Evolutionary conservation across 2,329 filamentous ascomycete species (phyloP), one percentile per base, ranked within the genome.

Genomic region (Calycina herbarum): DNA sequence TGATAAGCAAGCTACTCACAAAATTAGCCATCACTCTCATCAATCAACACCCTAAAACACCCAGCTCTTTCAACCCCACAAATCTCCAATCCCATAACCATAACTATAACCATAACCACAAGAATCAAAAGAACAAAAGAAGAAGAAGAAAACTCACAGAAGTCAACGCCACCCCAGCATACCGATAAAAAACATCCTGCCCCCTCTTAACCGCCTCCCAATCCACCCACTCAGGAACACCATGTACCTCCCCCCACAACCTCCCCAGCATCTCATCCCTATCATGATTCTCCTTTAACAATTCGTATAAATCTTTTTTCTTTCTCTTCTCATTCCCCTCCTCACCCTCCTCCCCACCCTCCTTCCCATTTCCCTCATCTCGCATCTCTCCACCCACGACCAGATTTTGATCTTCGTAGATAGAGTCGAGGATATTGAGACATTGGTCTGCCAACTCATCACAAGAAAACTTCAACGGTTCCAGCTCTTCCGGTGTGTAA

Each of bases 131-230:
- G 33, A 20, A 48, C 6, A 11, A 6, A 48, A 29, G 33, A 20
- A 48, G 5, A 11, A 6, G 45, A n/a, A 15, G 4, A 56, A 48
- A 56, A 71, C 77, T 72, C 73, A 82, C 81, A 10, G 79, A 86
- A 7, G 87, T 89, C 24, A 93, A 77, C 27, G 85, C 84, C 0
- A 89, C 85, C 0, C 86, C 87, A 20, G 86, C 89, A 76, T 93
- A 94, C 42, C 91, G 85, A 76, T 92, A 93, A 73, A 93, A 92
- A 0, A 93, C 85, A 70, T 90, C 85, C 74, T 94, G 91, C 0
- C 91, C 91, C 72, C 91, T 82, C 66, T 83, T 81, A 64, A 94
- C 89, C 73, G 93, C 89, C 1, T 84, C 83, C 90, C 90, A 94
- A 74, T 93, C 86, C 2, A 94, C 91, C 90, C 90, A 94, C 0